phyloP scores from a whole-genome alignment of 129 eudicot genomes.

The Helianthus annuus region DNA sequence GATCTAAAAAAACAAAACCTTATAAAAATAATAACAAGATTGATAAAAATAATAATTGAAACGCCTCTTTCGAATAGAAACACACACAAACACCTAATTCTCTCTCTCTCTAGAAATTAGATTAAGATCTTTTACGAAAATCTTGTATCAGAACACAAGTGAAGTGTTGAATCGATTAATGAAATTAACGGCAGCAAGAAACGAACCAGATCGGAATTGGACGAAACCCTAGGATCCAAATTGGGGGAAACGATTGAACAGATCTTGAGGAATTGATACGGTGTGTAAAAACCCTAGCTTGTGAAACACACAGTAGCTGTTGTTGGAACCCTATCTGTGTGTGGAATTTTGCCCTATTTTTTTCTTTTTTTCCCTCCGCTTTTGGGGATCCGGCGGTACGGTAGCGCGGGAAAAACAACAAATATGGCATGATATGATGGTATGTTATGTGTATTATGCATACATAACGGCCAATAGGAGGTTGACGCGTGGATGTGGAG shows the following conservation, averaged over 20 bases:
- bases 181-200: constrained; percentile 16
- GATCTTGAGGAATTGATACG: constrained; percentile 24
- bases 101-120: too few species aligned
- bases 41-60: too few species aligned
- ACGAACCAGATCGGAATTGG: constrained; percentile 22
- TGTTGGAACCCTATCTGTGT: constrained; percentile 16
- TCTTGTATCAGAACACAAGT: constrained; percentile 36
- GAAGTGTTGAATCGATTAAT: constrained; percentile 7
- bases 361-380: constrained; percentile 25
- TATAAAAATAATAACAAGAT: not conserved
- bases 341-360: not conserved
- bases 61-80: not conserved
- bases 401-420: constrained; percentile 65
- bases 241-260: not conserved
- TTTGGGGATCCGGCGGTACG: constrained; percentile 50
- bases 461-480: constrained; percentile 5
- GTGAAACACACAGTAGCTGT: not conserved
- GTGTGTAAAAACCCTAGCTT: constrained; percentile 9
- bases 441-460: constrained; percentile 35
- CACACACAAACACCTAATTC: not conserved
- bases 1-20: constrained; percentile 25
- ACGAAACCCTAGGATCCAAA: constrained; percentile 11
- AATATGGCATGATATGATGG: constrained; percentile 28
- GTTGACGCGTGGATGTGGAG: constrained; percentile 14
- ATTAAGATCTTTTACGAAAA: constrained; percentile 42